Conservation (phyloP, 2,329 filamentous ascomycete species). For the Colletotrichum karsti region DNA sequence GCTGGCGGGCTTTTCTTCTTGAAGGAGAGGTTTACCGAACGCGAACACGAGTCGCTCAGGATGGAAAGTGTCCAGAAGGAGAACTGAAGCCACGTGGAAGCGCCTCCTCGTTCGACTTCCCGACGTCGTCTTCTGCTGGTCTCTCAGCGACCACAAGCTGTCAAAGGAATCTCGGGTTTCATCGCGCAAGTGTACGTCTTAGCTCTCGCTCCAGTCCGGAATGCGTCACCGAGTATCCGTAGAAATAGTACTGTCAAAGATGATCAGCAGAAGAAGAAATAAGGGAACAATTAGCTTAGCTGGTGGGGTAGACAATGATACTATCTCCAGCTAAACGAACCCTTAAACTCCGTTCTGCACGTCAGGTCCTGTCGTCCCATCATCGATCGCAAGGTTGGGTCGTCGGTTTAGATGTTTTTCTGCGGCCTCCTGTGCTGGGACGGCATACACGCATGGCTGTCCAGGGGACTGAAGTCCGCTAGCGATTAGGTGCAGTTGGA, state of each 20-base stretch:
- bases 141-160: not conserved
- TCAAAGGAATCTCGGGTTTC: conserved; percentile 7
- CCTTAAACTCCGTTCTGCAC: conserved; percentile 4
- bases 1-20: not conserved
- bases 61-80: not conserved
- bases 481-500: not conserved
- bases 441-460: not conserved
- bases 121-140: not conserved
- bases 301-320: not conserved
- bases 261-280: not conserved
- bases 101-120: not conserved
- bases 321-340: not conserved
- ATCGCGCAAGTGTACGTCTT: not conserved
- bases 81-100: not conserved
- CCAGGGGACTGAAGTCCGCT: not conserved
- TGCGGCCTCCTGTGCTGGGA: not conserved
- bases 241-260: not conserved
- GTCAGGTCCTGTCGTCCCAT: conserved; percentile 4
- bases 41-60: not conserved
- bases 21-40: no score
- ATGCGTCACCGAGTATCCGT: not conserved
- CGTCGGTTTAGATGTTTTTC: not conserved
- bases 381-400: conserved; percentile 5
- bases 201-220: not conserved
- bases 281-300: not conserved